phyloP scores from a whole-genome alignment of 2,329 filamentous ascomycete genomes.

The Alternaria arborescens region DNA sequence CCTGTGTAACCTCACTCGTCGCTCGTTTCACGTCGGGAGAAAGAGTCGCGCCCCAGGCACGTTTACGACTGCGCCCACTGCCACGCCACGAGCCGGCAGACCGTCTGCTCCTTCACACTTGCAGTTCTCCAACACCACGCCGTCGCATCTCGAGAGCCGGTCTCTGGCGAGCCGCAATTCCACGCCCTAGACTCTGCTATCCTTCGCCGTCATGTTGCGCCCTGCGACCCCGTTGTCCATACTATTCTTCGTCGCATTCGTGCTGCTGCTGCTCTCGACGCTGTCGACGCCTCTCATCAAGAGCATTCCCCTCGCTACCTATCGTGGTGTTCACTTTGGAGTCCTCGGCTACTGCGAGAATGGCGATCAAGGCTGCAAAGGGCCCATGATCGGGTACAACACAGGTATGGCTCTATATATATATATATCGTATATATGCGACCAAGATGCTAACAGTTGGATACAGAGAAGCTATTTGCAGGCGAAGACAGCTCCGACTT shows the following conservation, averaged over 20 bases:
- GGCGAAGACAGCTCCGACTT: conserved; percentile 61
- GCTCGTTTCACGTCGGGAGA: conserved; percentile 39
- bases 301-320: conserved; percentile 82
- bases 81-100: not conserved
- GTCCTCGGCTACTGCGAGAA: conserved; percentile 88
- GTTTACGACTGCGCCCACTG: conserved; percentile 30
- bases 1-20: conserved; percentile 36
- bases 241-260: conserved; percentile 85
- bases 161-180: conserved; percentile 40
- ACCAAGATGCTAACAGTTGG: conserved; percentile 23
- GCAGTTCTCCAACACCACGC: conserved; percentile 25
- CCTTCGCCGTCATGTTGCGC: conserved; percentile 74
- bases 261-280: conserved; percentile 82
- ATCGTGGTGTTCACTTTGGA: conserved; percentile 80
- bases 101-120: conserved; percentile 10
- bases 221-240: conserved; percentile 91
- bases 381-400: conserved; percentile 84
- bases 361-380: conserved; percentile 65
- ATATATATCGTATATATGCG: not conserved
- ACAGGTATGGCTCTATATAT: conserved; percentile 67
- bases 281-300: conserved; percentile 92
- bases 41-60: conserved; percentile 34
- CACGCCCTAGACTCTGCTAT: conserved; percentile 30
- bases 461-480: conserved; percentile 58
- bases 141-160: conserved; percentile 38